These are phyloP conservation scores for Artomyces pyxidatus DNA, from an alignment of 768 basidiomycete species.

Conservation along the genomic window DNA sequence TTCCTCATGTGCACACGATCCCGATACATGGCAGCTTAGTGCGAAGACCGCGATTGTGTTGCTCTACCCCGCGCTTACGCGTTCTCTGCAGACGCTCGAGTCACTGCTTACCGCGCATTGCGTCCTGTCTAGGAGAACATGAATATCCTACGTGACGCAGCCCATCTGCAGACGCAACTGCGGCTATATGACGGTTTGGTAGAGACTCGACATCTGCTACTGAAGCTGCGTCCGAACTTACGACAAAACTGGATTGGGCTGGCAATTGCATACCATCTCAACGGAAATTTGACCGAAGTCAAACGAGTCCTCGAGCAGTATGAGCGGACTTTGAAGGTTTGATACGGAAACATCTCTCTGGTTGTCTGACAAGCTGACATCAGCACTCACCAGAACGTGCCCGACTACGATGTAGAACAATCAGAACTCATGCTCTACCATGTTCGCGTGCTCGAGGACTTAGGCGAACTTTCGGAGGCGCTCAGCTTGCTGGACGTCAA, in stretches of 20 bases:
- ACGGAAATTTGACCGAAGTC: conserved; percentile 63
- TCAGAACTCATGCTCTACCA: conserved; percentile 81
- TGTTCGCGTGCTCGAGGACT: conserved; percentile 62
- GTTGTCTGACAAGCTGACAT: not conserved
- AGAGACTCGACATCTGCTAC: conserved; percentile 74
- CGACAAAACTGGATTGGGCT: conserved; percentile 88
- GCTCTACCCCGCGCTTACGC: too few relatives aligned
- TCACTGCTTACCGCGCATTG: too few relatives aligned
- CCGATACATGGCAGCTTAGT: too few relatives aligned
- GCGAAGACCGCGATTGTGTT: too few relatives aligned
- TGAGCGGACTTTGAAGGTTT: conserved; percentile 61
- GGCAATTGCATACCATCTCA: conserved; percentile 83
- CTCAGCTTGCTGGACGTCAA: conserved; percentile 55
- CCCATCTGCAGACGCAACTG: conserved; percentile 82
- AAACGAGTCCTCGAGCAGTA: conserved; percentile 68
- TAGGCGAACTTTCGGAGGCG: conserved; percentile 54
- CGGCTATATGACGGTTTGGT: conserved; percentile 72
- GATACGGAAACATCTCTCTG: conserved; percentile 11
- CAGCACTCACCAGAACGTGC: conserved; percentile 48
- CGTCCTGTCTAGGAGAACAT: conserved; percentile 99
- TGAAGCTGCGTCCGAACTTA: conserved; percentile 70
- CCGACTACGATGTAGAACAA: conserved; percentile 73
- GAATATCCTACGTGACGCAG: conserved; percentile 87
- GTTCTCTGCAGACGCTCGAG: too few relatives aligned
- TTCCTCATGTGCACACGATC: too few relatives aligned